Evolutionary conservation across 768 basidiomycete species (phyloP), one percentile per base, ranked within the genome.

Genomic region (Lentinus brumalis): DNA sequence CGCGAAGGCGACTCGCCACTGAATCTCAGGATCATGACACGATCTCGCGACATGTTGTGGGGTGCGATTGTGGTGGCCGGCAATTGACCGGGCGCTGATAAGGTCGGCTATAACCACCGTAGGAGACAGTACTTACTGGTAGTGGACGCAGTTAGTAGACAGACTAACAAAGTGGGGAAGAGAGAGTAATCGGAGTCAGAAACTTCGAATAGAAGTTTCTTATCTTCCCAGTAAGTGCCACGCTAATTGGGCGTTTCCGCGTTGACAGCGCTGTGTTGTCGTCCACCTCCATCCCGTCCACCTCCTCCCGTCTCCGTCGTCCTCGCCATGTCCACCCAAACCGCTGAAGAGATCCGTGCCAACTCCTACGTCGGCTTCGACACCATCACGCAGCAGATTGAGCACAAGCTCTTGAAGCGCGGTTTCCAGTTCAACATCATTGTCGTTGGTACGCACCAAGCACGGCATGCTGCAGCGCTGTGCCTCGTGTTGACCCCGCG

Each of bases 401-500:
- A 99, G 83, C 92, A 96, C 84, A 98, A 98, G 85, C 89, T 98
- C 66, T 85, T 98, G 79, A 98, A 98, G 80, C 88, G 96, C 65
- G 96, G 96, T 62, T 98, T 98, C 83, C 94, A 98, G 82, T 98
- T 98, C 86, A 98, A 98, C 72, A 91, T 97, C 62, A 98, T 98
- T 72, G 91, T 94, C 63, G 96, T 90, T 69, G 96, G 96, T 96
- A 67, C 70, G 89, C 53, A 47, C 50, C 59, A 49, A 49, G 26
- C 46, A 49, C 40, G 51, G 30, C n/a, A 30, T 31, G 21, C 18
- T 45, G 5, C 35, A 21, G 45, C 31, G 49, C 50, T n/a, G 21
- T 29, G 8, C 4, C 57, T 49, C 50, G 45, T 42, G 52, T 42
- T 60, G n/a, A 59, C 18, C 32, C 35, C 7, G 40, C 26, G 10